Evolutionary conservation across 345 rosid genomes (phyloP), one percentile per base, ranked within the genome.

Genomic region (Cardamine chenopodiifolia): DNA sequence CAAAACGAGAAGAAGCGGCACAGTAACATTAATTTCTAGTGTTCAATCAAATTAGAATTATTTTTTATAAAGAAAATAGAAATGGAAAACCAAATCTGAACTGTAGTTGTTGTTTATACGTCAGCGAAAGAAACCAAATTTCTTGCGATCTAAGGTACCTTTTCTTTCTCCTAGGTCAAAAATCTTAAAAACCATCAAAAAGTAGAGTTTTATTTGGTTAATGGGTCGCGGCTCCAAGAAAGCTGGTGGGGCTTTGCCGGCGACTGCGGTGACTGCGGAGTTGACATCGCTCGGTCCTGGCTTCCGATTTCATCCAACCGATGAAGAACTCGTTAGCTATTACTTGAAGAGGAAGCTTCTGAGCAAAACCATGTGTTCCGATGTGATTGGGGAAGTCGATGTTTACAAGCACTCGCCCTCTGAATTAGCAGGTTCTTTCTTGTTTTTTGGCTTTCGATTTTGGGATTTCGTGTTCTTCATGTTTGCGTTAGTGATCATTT

Each of bases 281-380:
- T 66, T 82, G 13, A 74, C 86, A 15, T 85, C 89, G 6, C 79
- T 89, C 68, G 90, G 90, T 22, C 97, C 97, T 22, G 97, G 97
- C 19, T 88, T 88, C 55, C 85, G 96, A 77, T 92, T 89, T 73
- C 96, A 91, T 62, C 97, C 97, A 3, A 83, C 93, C 1, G 96
- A 86, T 31, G 96, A 92, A 74, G 97, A 92, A 75, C 83, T 92
- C 23, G 83, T 86, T 10, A 79, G 85, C 68, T 89, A 86, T 75
- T 89, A 88, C 86, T 82, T 92, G 80, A 92, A 86, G 80, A 83
- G 85, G 70, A 88, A 89, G 92, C 83, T 88, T 73, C 59, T 59
- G 3, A 73, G 76, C 7, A 89, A 81, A 73, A 78, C 86, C 34
- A 82, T 87, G 37, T 85, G 85, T 68, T 88, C 79, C 63, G 82